Base-by-base conservation (phyloP, 805 yeast species). In the Scheffersomyces lignosus region DNA sequence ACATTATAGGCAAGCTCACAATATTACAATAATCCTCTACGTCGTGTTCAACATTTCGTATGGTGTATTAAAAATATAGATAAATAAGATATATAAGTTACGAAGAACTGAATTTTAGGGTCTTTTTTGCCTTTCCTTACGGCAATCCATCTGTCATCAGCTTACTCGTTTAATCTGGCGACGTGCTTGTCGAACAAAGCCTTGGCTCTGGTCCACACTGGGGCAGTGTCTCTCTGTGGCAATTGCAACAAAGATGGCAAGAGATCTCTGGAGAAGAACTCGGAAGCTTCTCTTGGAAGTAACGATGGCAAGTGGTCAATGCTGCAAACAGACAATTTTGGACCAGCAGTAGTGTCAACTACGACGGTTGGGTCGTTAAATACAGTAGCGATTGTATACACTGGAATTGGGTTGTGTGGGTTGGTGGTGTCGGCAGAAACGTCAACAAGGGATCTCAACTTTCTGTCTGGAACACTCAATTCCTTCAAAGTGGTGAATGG, bases 351-450 rank as follows among this genome's bases (percentile, higher is more conserved):
- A 26, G 93, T 81, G 44, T 81, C 79, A 27, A 91, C 99, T 5
- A 66, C 63, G 31, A 87, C 97, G 2, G 96, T 90, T 47, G 99
- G 99, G 52, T 87, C 78, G 48, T 78, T 77, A 73, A 93, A 93
- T 5, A 83, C 89, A 18, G 99, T 91, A 39, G 96, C 95, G 48
- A 87, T 73, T 16, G 80, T 71, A 66, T 93, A 95, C 37, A 93
- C 91, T 44, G 99, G 99, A 41, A 93, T 78, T 40, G 99, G 99
- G 71, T 93, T 93, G 73, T 89, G 91, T 43, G 97, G 97, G 66
- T 93, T 93, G 37, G 99, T 93, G 32, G 98, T 93, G 69, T 93
- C 99, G 38, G 99, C 99, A 35, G 96, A 87, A 40, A 93, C 99
- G 64, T 93, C 99, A 36, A 93, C 97, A 43, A 93, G 88, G 13